A percentile compares a stretch with the other conserved stretches of the same genome.
phyloP scores from a whole-genome alignment of 148 eudicot species.

The Chenopodium album region DNA sequence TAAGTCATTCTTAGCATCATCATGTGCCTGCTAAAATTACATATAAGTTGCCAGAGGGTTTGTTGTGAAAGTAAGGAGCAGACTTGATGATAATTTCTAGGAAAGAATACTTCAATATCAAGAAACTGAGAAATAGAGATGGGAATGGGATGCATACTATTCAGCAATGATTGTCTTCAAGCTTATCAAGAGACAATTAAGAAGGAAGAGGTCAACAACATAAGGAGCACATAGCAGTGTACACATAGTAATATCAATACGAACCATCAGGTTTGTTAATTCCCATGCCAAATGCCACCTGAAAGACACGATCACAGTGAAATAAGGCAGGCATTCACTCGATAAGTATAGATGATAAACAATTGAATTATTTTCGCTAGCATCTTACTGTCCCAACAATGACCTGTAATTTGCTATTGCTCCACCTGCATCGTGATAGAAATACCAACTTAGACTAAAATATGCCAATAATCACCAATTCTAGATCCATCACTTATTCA shows the following conservation, averaged over 20 bases:
- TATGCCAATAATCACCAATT: background rate
- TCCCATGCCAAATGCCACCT: slow-evolving; percentile 99
- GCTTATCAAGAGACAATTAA: background rate
- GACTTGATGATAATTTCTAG: background rate
- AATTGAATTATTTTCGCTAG: background rate
- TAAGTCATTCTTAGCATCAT: no score
- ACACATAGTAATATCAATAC: slow-evolving; percentile 29
- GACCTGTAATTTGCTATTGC: slow-evolving; percentile 83
- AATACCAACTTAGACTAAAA: background rate
- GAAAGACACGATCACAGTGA: slow-evolving; percentile 17
- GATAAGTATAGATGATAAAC: background rate
- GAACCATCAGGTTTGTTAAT: slow-evolving; percentile 99
- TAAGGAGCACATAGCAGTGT: background rate
- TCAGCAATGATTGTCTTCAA: background rate
- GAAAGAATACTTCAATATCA: background rate
- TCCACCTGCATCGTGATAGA: slow-evolving; percentile 65
- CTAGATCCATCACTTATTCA: background rate
- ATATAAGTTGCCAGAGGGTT: no score
- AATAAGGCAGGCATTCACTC: slow-evolving; percentile 7
- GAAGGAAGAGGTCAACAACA: background rate
- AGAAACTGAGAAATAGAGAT: background rate
- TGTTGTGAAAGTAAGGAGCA: background rate
- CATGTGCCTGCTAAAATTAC: no score
- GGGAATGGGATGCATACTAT: background rate
- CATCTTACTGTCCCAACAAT: slow-evolving; percentile 93